Conservation (phyloP, 768 basidiomycete species). For the Podaxis sp. region DNA sequence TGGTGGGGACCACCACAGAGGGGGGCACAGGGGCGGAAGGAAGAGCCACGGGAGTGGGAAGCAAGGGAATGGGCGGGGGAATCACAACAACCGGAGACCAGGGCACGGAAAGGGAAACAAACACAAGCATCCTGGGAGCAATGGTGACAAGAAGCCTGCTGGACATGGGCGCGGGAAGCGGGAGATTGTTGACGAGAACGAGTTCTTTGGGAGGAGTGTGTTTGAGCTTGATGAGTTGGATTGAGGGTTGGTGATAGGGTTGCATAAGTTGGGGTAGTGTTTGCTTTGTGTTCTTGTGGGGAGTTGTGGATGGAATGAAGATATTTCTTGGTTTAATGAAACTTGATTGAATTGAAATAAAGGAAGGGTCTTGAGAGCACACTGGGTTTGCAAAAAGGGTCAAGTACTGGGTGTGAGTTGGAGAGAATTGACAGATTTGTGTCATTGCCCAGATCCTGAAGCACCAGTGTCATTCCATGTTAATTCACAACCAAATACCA, state of each 20-base stretch:
- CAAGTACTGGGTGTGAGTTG: too few relatives aligned
- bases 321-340: background rate
- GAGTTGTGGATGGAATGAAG: background rate
- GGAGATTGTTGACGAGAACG: background rate
- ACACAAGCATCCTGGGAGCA: background rate
- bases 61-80: background rate
- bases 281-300: background rate
- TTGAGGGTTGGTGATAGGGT: background rate
- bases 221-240: conserved; percentile 5
- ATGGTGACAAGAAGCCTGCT: too few relatives aligned
- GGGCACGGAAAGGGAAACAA: background rate
- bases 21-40: background rate
- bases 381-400: too few relatives aligned
- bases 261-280: background rate
- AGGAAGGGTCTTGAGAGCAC: background rate
- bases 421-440: too few relatives aligned
- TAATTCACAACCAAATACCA: too few relatives aligned
- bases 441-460: too few relatives aligned
- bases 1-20: background rate
- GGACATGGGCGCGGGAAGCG: background rate
- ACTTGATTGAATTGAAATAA: background rate
- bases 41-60: background rate
- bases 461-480: too few relatives aligned
- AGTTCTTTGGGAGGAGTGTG: background rate
- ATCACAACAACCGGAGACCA: background rate